Evolutionary conservation across 805 yeast species (phyloP), one percentile per base, ranked within the genome.

Genomic region (Candida easanensis): DNA sequence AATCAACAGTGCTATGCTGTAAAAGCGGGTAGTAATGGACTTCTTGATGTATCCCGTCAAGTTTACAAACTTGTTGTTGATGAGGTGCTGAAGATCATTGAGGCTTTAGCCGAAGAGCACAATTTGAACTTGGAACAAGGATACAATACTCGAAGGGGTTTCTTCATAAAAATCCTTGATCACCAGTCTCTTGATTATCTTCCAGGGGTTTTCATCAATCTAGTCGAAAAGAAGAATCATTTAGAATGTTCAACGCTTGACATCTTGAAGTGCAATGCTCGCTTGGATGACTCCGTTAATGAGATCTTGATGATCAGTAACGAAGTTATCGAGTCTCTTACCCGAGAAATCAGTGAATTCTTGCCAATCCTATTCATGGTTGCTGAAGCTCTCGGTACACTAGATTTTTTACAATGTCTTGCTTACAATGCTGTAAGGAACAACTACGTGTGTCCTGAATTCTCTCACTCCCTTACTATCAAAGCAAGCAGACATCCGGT

Each of bases 1-100:
- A 72, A 71, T 46, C 78, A 73, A 44, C 61, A 62, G 46, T 61
- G 69, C 22, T 70, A 68, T 53, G 77, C 78, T 0, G 68, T 73
- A 0, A 72, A 62, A 45, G 55, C 67, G 28, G 76, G 76, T 0
- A 51, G 57, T 2, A 73, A 74, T 52, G 79, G 79, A 0, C 49
- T 74, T 10, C 52, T 74, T 1, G 76, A 71, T 51, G 65, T 71
- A 0, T 70, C 74, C 3, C 56, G 78, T 32, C 65, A 69, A 44
- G 42, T 71, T 0, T 73, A 73, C 42, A 62, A 66, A 39, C 58
- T 52, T 5, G 52, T 64, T 5, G 54, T 66, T 6, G 69, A 70
- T 37, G 73, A 71, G 38, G 58, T 71, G 3, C 36, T 64, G 15
- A 38, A 44, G 6, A 56, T 54, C 1, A 49, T 70, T 2, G 61